Evolutionary conservation across 2,329 filamentous ascomycete species (phyloP).

Genomic region (Geosmithia putterillii): DNA sequence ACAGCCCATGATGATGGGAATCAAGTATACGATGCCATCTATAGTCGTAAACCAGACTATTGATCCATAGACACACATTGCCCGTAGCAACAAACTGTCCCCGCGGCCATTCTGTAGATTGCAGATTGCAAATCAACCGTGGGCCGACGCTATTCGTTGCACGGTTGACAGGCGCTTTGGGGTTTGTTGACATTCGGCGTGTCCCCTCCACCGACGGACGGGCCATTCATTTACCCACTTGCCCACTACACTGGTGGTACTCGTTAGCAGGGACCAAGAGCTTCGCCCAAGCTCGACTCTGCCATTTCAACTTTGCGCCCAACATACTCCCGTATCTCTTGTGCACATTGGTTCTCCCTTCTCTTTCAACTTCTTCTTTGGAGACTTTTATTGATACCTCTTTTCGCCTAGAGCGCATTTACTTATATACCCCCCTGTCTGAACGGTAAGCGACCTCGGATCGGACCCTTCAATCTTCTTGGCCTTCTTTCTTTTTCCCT

Average conservation of each 20-base stretch:
- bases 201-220: not conserved
- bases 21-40: not conserved
- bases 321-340: not conserved
- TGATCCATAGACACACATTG: not conserved
- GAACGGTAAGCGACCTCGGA: not conserved
- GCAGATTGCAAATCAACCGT: not conserved
- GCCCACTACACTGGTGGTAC: not conserved
- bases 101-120: not conserved
- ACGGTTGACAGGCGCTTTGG: too few species aligned
- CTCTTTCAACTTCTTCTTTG: too few species aligned
- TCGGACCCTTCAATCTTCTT: not conserved
- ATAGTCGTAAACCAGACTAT: not conserved
- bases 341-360: not conserved
- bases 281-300: not conserved
- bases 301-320: not conserved
- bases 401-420: not conserved
- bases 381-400: not conserved
- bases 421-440: not conserved
- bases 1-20: not conserved
- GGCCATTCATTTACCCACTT: not conserved
- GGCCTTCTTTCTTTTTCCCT: not conserved
- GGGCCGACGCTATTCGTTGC: not conserved
- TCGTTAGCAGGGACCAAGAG: not conserved
- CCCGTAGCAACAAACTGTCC: not conserved
- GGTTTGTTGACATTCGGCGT: slow-evolving; percentile 1